These are phyloP conservation scores for Umbelopsis sp. DNA, from an alignment of 371 early-diverging fungal species.

Conservation along the genomic window DNA sequence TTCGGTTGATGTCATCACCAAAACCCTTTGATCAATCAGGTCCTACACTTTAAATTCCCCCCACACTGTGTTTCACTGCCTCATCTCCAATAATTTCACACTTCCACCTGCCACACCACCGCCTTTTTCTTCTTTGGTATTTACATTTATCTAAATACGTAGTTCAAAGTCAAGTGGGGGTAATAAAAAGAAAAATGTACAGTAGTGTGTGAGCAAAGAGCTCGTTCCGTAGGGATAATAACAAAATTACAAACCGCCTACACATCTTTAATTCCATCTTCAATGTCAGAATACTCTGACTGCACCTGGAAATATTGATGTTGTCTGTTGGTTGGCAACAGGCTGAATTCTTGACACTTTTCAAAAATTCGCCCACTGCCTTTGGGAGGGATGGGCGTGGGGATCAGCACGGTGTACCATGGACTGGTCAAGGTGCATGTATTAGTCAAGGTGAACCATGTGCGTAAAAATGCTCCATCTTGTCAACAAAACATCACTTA, in stretches of 20 bases:
- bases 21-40: no score
- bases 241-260: conserved; percentile 24
- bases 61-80: no score
- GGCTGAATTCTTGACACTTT: conserved; percentile 51
- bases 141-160: no score
- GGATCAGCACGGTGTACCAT: conserved; percentile 61
- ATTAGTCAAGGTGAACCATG: conserved; percentile 1
- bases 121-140: no score
- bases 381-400: conserved; percentile 58
- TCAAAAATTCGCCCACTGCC: conserved; percentile 49
- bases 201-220: no score
- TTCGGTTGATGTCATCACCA: no score
- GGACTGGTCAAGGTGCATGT: conserved; percentile 37
- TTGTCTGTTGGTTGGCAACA: conserved; percentile 42
- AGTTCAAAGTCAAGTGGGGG: no score
- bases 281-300: conserved; percentile 44
- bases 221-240: no score
- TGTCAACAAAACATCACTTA: conserved; percentile 15
- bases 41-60: no score
- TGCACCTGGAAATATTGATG: conserved; percentile 40
- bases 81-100: no score
- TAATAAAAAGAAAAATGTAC: no score
- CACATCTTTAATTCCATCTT: conserved; percentile 44
- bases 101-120: no score
- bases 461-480: not conserved